Percentiles rank a stretch among this genome's conserved stretches.
Conservation (phyloP, 2,329 filamentous ascomycete species). For the Phaeosphaeria sp. region DNA sequence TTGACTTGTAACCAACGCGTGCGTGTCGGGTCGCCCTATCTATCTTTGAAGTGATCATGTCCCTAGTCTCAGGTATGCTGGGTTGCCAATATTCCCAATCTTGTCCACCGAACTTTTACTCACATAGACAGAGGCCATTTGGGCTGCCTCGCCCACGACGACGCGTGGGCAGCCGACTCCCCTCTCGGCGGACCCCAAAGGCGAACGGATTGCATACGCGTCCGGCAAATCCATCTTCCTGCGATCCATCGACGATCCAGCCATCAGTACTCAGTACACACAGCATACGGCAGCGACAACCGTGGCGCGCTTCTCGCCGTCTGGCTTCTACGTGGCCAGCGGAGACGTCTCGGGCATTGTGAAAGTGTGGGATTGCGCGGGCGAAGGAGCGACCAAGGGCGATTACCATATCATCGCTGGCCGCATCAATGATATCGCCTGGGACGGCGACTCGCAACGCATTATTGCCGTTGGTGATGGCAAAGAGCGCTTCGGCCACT, state of each 20-base stretch:
- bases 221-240: slow-evolving; percentile 97
- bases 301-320: slow-evolving; percentile 91
- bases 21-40: background rate
- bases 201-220: slow-evolving; percentile 90
- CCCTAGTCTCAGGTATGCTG: background rate
- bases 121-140: slow-evolving; percentile 67
- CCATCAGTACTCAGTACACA: slow-evolving; percentile 86
- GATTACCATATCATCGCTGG: slow-evolving; percentile 95
- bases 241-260: slow-evolving; percentile 89
- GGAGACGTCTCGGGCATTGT: slow-evolving; percentile 86
- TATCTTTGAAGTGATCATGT: background rate
- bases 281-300: slow-evolving; percentile 88
- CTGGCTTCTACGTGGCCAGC: slow-evolving; percentile 92
- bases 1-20: background rate
- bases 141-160: slow-evolving; percentile 84
- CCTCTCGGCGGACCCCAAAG: slow-evolving; percentile 85
- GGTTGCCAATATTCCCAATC: background rate
- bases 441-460: slow-evolving; percentile 96
- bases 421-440: slow-evolving; percentile 93
- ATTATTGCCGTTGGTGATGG: slow-evolving; percentile 96
- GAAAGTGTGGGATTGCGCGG: slow-evolving; percentile 87
- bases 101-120: background rate
- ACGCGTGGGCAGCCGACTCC: slow-evolving; percentile 86
- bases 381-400: slow-evolving; percentile 86
- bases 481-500: slow-evolving; percentile 90